A percentile compares a stretch with the other conserved stretches of the same genome.
These are phyloP conservation scores for Zygnema cylindricum DNA, from an alignment of 139 green algal genomes.

Conservation along the genomic window DNA sequence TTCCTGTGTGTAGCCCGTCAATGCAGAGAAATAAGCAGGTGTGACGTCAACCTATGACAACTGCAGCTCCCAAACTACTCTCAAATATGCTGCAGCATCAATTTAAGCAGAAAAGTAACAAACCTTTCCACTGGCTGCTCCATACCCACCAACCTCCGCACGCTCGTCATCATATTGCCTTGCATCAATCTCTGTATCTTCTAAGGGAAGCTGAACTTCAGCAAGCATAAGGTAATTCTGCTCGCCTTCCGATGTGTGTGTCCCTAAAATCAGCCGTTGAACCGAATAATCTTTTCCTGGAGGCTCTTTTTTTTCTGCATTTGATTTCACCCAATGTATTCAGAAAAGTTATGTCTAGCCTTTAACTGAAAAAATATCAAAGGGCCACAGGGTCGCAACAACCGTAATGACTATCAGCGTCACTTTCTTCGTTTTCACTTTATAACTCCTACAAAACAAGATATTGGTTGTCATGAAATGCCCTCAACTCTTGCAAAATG, in stretches of 20 bases:
- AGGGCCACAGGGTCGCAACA: too few species aligned
- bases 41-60: neutral
- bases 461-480: too few species aligned
- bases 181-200: constrained; percentile 84
- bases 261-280: constrained; percentile 95
- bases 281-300: constrained; percentile 83
- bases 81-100: neutral
- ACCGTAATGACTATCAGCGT: too few species aligned
- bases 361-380: too few species aligned
- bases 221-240: constrained; percentile 99
- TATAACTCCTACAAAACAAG: too few species aligned
- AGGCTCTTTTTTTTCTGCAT: constrained; percentile 62
- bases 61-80: neutral
- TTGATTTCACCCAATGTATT: too few species aligned
- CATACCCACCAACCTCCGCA: constrained; percentile 92
- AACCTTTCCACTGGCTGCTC: constrained; percentile 77
- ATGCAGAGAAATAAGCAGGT: neutral
- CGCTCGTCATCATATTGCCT: constrained; percentile 86
- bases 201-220: constrained; percentile 85
- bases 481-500: too few species aligned
- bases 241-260: constrained; percentile 95
- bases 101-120: too few species aligned
- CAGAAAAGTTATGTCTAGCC: too few species aligned
- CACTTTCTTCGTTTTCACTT: too few species aligned
- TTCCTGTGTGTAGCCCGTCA: too few species aligned